Evolutionary conservation across 257 asterid genomes (phyloP).

Genomic region (Avicennia marina): DNA sequence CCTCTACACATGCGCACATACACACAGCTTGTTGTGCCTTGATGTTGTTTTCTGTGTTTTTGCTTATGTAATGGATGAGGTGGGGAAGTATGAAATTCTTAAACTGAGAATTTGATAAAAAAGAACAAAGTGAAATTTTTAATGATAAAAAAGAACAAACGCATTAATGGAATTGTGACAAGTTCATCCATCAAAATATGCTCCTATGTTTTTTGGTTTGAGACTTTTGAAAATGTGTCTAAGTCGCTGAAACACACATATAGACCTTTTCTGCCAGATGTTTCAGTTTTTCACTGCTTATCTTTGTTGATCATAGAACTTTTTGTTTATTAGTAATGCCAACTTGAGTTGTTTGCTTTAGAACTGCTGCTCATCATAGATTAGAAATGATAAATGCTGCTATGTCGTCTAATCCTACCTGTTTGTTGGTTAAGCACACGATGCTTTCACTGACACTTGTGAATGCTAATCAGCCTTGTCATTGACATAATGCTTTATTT

Average conservation of each 20-base stretch:
- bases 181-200: background rate
- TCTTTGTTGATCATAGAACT: background rate
- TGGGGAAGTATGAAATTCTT: background rate
- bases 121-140: background rate
- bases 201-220: background rate
- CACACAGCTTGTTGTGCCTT: background rate
- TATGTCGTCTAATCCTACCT: too few relatives aligned
- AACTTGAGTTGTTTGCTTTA: background rate
- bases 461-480: too few relatives aligned
- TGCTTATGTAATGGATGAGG: background rate
- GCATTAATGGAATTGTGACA: background rate
- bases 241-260: too few relatives aligned
- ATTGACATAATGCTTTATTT: too few relatives aligned
- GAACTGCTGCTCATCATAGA: conserved; percentile 7
- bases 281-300: background rate
- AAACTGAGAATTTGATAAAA: background rate
- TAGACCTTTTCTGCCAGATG: too few relatives aligned
- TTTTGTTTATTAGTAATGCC: background rate
- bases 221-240: background rate
- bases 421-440: too few relatives aligned
- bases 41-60: background rate
- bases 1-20: background rate
- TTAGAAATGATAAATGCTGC: background rate
- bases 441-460: too few relatives aligned
- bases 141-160: background rate